Percentiles rank a stretch among this genome's conserved stretches.
Conservation (phyloP, 495 filamentous ascomycete genomes). For the Penicillium parvum region DNA sequence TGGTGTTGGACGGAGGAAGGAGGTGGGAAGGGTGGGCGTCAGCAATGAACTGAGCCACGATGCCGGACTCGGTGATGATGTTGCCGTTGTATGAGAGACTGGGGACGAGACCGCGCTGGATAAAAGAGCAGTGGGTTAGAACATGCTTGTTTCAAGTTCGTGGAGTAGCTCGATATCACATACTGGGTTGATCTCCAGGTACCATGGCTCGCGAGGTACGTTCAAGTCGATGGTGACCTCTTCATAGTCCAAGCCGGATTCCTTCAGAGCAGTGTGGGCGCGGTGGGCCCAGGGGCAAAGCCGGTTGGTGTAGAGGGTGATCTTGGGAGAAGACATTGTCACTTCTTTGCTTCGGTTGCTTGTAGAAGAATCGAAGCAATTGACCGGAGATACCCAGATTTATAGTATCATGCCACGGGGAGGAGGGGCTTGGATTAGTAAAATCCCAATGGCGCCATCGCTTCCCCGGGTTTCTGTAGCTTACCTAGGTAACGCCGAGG, state of each 20-base stretch:
- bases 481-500: constrained; percentile 16
- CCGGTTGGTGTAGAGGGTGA: constrained; percentile 71
- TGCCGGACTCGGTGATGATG: constrained; percentile 69
- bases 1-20: constrained; percentile 32
- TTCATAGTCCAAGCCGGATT: constrained; percentile 68
- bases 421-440: constrained; percentile 27
- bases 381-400: constrained; percentile 10
- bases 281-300: constrained; percentile 79
- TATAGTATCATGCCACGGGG: constrained; percentile 15
- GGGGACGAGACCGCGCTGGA: constrained; percentile 71
- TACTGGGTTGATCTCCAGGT: constrained; percentile 78
- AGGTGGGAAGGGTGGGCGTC: constrained; percentile 51
- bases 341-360: too few species aligned
- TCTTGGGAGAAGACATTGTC: constrained; percentile 40
- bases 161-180: background rate
- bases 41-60: constrained; percentile 74
- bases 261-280: constrained; percentile 70
- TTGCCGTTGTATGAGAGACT: constrained; percentile 62
- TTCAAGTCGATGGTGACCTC: constrained; percentile 76
- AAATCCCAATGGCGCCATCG: constrained; percentile 21
- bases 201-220: constrained; percentile 73
- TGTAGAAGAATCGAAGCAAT: too few species aligned
- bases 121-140: constrained; percentile 1
- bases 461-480: constrained; percentile 3
- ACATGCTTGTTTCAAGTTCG: background rate